These are phyloP conservation scores for Aspergillus latus DNA, from an alignment of 2,329 filamentous ascomycete genomes.

Conservation along the genomic window DNA sequence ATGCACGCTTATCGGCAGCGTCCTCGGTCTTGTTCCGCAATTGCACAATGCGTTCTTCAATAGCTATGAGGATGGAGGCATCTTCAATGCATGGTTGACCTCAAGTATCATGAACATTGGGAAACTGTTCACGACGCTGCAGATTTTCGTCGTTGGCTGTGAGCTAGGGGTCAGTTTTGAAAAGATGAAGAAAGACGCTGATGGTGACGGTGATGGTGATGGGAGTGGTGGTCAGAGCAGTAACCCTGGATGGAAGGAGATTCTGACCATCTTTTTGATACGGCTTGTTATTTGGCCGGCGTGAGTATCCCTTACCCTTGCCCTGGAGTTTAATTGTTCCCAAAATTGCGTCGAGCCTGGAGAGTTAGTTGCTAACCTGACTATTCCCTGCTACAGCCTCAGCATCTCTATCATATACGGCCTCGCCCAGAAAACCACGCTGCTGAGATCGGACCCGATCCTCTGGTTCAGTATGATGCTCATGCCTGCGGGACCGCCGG, in stretches of 20 bases:
- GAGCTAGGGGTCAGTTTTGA: conserved; percentile 58
- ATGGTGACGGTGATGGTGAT: not conserved
- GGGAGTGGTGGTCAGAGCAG: conserved; percentile 20
- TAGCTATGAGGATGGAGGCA: conserved; percentile 57
- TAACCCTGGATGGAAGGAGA: conserved; percentile 39
- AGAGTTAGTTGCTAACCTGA: not conserved
- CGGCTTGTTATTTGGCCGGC: conserved; percentile 63
- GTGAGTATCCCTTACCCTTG: conserved; percentile 23
- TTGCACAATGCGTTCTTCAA: conserved; percentile 64
- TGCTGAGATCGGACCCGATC: conserved; percentile 60
- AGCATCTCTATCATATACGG: conserved; percentile 57
- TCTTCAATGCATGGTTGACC: conserved; percentile 67
- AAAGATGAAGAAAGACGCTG: conserved; percentile 40
- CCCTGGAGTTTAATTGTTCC: too few species aligned
- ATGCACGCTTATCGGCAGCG: conserved; percentile 58
- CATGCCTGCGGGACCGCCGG: conserved; percentile 57
- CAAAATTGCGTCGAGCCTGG: not conserved
- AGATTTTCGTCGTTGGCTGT: conserved; percentile 66
- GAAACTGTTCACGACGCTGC: conserved; percentile 62
- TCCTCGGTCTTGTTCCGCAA: conserved; percentile 61
- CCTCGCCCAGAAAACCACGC: conserved; percentile 53
- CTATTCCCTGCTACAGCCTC: conserved; percentile 27
- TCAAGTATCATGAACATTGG: conserved; percentile 62
- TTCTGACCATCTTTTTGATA: conserved; percentile 51
- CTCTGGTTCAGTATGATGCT: conserved; percentile 66